These are phyloP conservation scores for Leishmania tarentolae DNA, from an alignment of 208 protist species.

Conservation along the genomic window DNA sequence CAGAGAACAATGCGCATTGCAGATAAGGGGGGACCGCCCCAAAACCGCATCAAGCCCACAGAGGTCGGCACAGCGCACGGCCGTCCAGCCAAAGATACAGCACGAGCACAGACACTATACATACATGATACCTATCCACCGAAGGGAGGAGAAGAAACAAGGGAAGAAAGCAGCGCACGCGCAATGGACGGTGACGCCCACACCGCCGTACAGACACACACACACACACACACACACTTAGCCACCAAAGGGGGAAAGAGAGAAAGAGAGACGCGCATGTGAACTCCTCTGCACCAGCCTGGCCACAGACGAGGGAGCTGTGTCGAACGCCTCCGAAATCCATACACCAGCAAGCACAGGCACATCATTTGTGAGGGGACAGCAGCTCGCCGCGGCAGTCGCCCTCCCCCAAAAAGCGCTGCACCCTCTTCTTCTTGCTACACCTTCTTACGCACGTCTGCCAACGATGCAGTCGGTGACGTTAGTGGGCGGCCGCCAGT, in stretches of 20 bases:
- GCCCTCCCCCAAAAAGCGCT: not conserved
- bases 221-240: not conserved
- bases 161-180: not conserved
- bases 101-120: not conserved
- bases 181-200: not conserved
- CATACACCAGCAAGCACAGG: not conserved
- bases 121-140: not conserved
- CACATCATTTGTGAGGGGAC: not conserved
- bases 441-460: not conserved
- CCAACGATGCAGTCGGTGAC: not conserved
- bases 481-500: not conserved
- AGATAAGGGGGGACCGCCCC: too few relatives aligned
- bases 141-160: not conserved
- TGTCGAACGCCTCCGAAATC: not conserved
- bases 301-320: not conserved
- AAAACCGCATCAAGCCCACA: not conserved
- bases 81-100: not conserved
- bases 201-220: not conserved
- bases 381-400: not conserved
- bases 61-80: not conserved
- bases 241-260: too few relatives aligned
- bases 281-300: not conserved
- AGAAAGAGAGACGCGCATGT: not conserved
- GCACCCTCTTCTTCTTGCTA: not conserved
- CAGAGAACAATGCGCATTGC: too few relatives aligned